A percentile compares a stretch with the other conserved stretches of the same genome.
These are phyloP conservation scores for Teratosphaeria gauchensis DNA, from an alignment of 2,329 filamentous ascomycete genomes.

Conservation along the genomic window DNA sequence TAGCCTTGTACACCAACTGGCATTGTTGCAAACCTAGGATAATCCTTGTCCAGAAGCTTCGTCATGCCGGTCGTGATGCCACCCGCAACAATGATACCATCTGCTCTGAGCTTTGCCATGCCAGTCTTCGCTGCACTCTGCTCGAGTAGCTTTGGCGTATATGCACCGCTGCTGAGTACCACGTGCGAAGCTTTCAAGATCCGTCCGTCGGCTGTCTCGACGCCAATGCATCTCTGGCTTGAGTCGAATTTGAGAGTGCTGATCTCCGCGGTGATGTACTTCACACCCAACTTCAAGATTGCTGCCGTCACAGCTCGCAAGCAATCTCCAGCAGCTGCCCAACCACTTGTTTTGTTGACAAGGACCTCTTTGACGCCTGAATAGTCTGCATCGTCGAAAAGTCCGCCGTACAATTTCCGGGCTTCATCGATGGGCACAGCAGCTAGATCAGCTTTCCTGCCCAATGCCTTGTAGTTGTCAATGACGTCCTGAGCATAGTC, in stretches of 20 bases:
- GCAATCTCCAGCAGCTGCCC: constrained; percentile 53
- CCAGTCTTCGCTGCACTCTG: constrained; percentile 40
- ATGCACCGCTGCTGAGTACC: constrained; percentile 34
- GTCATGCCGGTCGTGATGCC: constrained; percentile 44
- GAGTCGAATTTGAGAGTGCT: constrained; percentile 39
- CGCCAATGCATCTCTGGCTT: constrained; percentile 33
- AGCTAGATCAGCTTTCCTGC: constrained; percentile 36
- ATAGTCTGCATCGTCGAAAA: constrained; percentile 54
- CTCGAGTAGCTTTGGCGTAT: constrained; percentile 35
- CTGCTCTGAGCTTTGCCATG: constrained; percentile 41
- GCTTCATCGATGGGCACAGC: constrained; percentile 45
- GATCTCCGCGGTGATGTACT: constrained; percentile 48
- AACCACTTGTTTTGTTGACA: constrained; percentile 52
- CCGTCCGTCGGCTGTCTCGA: constrained; percentile 31
- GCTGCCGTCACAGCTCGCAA: constrained; percentile 46
- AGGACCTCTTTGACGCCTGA: constrained; percentile 49
- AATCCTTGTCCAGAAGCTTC: constrained; percentile 31
- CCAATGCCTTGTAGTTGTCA: constrained; percentile 41
- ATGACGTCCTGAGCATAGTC: constrained; percentile 42
- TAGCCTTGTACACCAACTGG: constrained; percentile 39
- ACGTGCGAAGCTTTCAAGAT: constrained; percentile 26
- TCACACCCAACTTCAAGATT: constrained; percentile 47
- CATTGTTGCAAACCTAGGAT: constrained; percentile 31
- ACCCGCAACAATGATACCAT: constrained; percentile 46
- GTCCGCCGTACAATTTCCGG: constrained; percentile 44